Conservation (phyloP, 352 stramenopile genomes). For the Aphanomyces stellatus region DNA sequence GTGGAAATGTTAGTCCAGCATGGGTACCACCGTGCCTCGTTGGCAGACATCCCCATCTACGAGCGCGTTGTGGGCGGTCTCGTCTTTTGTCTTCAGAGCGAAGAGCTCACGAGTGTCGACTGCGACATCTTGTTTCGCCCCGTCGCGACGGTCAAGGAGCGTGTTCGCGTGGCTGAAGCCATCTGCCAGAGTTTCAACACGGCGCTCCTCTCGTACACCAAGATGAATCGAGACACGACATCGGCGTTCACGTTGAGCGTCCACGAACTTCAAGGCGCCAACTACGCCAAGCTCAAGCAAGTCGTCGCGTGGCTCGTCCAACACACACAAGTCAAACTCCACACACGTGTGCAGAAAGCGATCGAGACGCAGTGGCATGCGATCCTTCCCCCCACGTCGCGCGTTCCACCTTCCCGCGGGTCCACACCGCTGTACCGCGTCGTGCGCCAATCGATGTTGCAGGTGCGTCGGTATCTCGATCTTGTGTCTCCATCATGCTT, state of each 20-base stretch:
- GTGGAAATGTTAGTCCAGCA: conserved; percentile 1
- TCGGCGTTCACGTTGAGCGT: conserved; percentile 8
- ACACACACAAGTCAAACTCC: conserved; percentile 16
- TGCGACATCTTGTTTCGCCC: conserved; percentile 16
- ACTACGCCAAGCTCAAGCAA: conserved; percentile 12
- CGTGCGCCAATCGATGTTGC: not conserved
- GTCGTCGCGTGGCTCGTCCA: conserved; percentile 14
- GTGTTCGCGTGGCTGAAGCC: conserved; percentile 10
- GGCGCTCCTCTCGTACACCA: not conserved
- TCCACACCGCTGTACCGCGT: not conserved
- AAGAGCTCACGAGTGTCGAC: conserved; percentile 9
- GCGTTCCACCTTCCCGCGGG: not conserved
- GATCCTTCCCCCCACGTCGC: not conserved
- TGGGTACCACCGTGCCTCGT: conserved; percentile 6
- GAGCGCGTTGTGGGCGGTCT: conserved; percentile 9
- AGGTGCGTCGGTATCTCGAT: not conserved
- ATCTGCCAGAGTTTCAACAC: conserved; percentile 17
- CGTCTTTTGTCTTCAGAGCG: conserved; percentile 12
- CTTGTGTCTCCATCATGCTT: too few relatives aligned
- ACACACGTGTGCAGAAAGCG: not conserved
- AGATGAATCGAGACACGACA: not conserved
- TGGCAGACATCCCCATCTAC: conserved; percentile 9
- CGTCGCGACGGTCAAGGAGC: conserved; percentile 9
- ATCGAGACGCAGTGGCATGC: conserved; percentile 5
- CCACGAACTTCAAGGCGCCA: conserved; percentile 14